Base-by-base conservation (phyloP, 495 filamentous ascomycete genomes). In the Aspergillus leporis region DNA sequence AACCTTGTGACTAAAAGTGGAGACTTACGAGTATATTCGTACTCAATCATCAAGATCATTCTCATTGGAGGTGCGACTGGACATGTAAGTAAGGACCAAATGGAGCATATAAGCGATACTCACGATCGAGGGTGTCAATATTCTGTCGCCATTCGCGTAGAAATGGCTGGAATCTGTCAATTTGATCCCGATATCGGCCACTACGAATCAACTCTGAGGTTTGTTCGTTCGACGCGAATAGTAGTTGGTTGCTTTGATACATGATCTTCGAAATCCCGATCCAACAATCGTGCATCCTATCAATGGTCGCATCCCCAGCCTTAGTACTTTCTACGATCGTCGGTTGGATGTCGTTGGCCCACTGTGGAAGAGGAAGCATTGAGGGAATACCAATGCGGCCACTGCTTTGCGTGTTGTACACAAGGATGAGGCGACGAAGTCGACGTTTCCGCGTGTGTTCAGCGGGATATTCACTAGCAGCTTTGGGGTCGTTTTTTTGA, bases 381-480 rank as follows among this genome's bases (percentile, higher is more conserved):
- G 90, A 93, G 0, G 94, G 93, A 76, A 95, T 92, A 1, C 91
- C 93, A 4, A 98, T 79, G 34, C 94, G 85, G n/a, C 93, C 93
- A 61, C 90, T 90, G 21, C 93, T 87, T 69, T 97, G 93, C 18
- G 89, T 93, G 48, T 93, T 83, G 68, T 96, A 98, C 46, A 98
- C 87, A 40, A 95, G 76, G 13, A 98, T 84, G 5, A 97, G 76
- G 46, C 91, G 84, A 56, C 92, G 92, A 62, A 98, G 87, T 47
- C 91, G 89, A 49, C 85, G 83, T 46, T 91, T 92, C 51, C 94
- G 84, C 5, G 86, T 80, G 50, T 89, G 88, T 69, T 93, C 93
- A 13, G 70, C 55, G 0, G 66, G 66, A 0, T 83, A 77, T 63
- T 90, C 87, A n/a, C 86, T 82, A 41, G 60, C 62, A 0, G 57